Evolutionary conservation across 169 alveolate genomes (phyloP), one percentile per base, ranked within the genome.

Genomic region (Amoebophrya sp.): DNA sequence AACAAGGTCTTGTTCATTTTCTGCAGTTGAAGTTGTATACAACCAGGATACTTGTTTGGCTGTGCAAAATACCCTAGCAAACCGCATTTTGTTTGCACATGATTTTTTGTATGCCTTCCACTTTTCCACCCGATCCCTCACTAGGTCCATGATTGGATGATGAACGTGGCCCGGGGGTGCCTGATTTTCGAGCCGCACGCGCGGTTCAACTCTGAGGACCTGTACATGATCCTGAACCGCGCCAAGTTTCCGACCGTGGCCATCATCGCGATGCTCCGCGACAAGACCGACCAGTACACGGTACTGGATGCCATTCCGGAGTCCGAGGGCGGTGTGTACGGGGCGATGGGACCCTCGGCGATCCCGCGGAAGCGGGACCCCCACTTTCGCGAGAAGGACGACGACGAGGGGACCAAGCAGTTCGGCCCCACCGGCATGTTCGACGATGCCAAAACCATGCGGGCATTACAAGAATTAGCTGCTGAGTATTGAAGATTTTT

Each of bases 121-220:
- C 7, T 18, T 47, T 12, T 47, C 66, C 29, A 47, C 18, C 66
- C 66, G 7, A 2, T 25, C 35, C 12, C 38, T 1, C 29, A 66
- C 10, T 3, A 66, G 83, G 32, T 66, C 7, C 83, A 66, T 25
- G 83, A 66, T 25, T 66, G 83, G 83, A 25, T 66, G 83, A 66
- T 66, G 32, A 66, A 66, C 35, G 83, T 66, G 32, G 83, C 83
- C 7, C 29, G 83, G 12, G 83, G 83, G 39, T 66, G 83, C 83
- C 18, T 66, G 83, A 66, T 66, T n/a, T 66, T 66, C 83, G 83
- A 66, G 83, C 83, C 83, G 83, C 83, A 25, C 10, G 12, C 83
- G 35, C 83, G 83, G 39, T 66, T 66, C 83, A 25, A 18, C 32
- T 25, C 38, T 7, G 83, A 66, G 35, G 83, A 66, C 29, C 83